Percentiles rank a stretch among this genome's conserved stretches.
These are phyloP conservation scores for Fusarium paranaense DNA, from an alignment of 2,329 filamentous ascomycete genomes.

Conservation along the genomic window DNA sequence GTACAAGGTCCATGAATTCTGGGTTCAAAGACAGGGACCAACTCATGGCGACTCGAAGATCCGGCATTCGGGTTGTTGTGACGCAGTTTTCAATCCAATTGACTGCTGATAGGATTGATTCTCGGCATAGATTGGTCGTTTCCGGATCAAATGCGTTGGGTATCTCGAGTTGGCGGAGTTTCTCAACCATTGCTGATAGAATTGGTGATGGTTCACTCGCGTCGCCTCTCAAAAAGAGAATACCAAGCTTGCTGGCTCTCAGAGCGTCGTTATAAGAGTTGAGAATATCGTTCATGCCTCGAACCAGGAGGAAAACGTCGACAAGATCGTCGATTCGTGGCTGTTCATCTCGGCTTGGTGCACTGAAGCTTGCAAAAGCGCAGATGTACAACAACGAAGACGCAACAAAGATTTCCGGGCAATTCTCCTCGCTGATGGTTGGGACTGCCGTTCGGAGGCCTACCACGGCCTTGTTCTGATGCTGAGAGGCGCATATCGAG, in stretches of 20 bases:
- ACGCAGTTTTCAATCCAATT: conserved; percentile 10
- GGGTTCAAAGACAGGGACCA: conserved; percentile 22
- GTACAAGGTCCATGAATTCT: conserved; percentile 29
- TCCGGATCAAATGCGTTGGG: conserved; percentile 4
- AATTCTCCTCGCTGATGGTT: conserved; percentile 44
- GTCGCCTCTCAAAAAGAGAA: conserved; percentile 7
- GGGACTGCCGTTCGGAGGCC: conserved; percentile 45
- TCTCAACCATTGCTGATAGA: conserved; percentile 3
- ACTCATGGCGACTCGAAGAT: conserved; percentile 24
- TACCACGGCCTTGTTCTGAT: conserved; percentile 48
- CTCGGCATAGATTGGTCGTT: not conserved
- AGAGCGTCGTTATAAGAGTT: conserved; percentile 35
- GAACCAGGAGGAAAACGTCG: conserved; percentile 47
- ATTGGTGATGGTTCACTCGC: not conserved
- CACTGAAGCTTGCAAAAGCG: conserved; percentile 44
- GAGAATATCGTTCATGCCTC: conserved; percentile 48
- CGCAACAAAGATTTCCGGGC: conserved; percentile 49
- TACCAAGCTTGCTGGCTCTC: not conserved
- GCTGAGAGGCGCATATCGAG: conserved; percentile 46
- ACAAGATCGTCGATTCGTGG: conserved; percentile 47
- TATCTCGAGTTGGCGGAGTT: conserved; percentile 22
- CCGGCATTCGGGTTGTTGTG: not conserved
- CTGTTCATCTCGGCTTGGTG: conserved; percentile 24
- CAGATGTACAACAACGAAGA: conserved; percentile 49
- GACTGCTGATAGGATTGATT: conserved; percentile 5